Evolutionary conservation across 305 asterid species (phyloP), one percentile per base, ranked within the genome.

Genomic region (Fraxinus nigra): DNA sequence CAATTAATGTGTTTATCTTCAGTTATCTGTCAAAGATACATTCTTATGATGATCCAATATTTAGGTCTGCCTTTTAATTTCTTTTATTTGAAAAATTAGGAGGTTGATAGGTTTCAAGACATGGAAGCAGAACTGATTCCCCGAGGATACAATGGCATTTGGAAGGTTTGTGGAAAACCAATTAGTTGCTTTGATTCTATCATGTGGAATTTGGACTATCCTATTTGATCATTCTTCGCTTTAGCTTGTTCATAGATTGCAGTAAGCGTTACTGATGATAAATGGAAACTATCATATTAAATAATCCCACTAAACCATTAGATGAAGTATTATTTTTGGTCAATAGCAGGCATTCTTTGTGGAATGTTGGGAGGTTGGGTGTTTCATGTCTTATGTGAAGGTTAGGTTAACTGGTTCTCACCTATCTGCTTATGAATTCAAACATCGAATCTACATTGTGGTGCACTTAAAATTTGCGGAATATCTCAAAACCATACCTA

Each of bases 71-170:
- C 30, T 85, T 75, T 81, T 77, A 26, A 22, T 79, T 65, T 67
- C 34, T 54, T 79, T 13, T 70, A 32, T 77, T 84, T 82, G 76
- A 80, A 81, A 83, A 78, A 37, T 51, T 97, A 96, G 99, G 99
- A 96, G 90, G 98, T 96, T 82, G 99, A 96, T 86, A 92, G 92
- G 89, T 96, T 96, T 82, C 92, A 89, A 80, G 99, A 96, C 86
- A 76, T 96, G 61, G 92, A 88, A 90, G 91, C 89, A 81, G 97
- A 91, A 83, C 79, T 96, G 85, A 91, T 82, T 82, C 89, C 86
- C 77, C 93, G 89, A 46, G 99, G 97, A 81, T 96, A 96, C 89
- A 85, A 11, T 88, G 98, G 99, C 87, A 90, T 96, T 86, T 96
- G 98, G 99, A 94, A 94, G 98, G 99, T 95, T 85, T 79, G 40